Conservation (phyloP, 2,329 filamentous ascomycete genomes). For the Xylariales sp. region DNA sequence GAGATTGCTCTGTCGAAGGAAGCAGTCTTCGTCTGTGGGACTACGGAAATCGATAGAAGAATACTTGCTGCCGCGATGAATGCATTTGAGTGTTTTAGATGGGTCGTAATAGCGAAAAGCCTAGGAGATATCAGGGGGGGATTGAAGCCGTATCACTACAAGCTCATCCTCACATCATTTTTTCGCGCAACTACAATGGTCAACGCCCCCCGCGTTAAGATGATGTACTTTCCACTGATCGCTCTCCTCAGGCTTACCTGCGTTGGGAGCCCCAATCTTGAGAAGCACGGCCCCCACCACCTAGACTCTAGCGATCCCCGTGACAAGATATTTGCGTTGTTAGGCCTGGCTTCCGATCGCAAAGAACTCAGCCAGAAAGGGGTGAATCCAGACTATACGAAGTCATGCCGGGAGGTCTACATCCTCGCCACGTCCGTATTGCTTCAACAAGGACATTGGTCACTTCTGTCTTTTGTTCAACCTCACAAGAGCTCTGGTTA, state of each 20-base stretch:
- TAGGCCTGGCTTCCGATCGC: conserved; percentile 32
- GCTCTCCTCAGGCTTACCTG: conserved; percentile 32
- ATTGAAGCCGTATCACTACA: not conserved
- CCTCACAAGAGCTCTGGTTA: conserved; percentile 16
- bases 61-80: conserved; percentile 40
- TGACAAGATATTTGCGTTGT: conserved; percentile 44
- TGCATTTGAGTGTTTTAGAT: conserved; percentile 6
- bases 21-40: conserved; percentile 39
- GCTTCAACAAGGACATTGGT: conserved; percentile 31
- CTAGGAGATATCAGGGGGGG: not conserved
- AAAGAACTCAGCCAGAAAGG: conserved; percentile 25
- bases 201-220: conserved; percentile 28
- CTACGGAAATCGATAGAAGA: conserved; percentile 31
- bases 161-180: not conserved
- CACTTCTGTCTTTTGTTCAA: conserved; percentile 40
- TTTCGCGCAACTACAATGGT: conserved; percentile 8
- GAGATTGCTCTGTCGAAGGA: conserved; percentile 40
- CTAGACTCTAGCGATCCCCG: conserved; percentile 41
- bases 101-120: not conserved
- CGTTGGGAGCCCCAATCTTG: conserved; percentile 23
- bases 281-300: conserved; percentile 34
- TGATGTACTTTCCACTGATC: conserved; percentile 18
- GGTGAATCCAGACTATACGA: conserved; percentile 39
- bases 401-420: conserved; percentile 39
- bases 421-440: conserved; percentile 36